Conservation (phyloP, 306 rosid species). For the peach (Prunus persica) region DNA sequence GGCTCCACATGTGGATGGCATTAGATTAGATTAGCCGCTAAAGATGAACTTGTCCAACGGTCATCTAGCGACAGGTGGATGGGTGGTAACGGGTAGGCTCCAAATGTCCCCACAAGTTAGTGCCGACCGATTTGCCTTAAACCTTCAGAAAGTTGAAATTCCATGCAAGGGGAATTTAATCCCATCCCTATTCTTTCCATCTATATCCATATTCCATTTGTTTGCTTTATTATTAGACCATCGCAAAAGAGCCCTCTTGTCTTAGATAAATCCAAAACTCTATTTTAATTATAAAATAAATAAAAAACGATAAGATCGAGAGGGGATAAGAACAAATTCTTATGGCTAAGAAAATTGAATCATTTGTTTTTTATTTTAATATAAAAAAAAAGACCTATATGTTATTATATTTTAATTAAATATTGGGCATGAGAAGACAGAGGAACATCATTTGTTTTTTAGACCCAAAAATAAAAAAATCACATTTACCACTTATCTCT, state of each 20-base stretch:
- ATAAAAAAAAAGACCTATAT: too few relatives aligned
- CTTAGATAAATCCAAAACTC: constrained; percentile 30
- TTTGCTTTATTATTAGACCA: not conserved
- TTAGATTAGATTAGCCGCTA: too few relatives aligned
- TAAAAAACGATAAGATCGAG: constrained; percentile 38
- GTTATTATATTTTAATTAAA: too few relatives aligned
- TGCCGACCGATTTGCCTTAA: constrained; percentile 33
- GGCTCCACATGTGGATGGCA: too few relatives aligned
- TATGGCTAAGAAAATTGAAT: not conserved
- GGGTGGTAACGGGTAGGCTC: not conserved
- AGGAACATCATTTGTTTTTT: not conserved
- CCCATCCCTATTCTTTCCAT: not conserved
- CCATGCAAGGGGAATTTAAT: not conserved
- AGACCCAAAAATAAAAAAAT: not conserved
- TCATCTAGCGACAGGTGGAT: not conserved
- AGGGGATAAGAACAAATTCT: constrained; percentile 52
- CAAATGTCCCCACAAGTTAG: constrained; percentile 36
- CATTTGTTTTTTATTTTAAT: too few relatives aligned
- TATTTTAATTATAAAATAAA: not conserved
- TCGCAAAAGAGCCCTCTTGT: not conserved
- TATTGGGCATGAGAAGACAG: not conserved
- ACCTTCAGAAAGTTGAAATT: constrained; percentile 20
- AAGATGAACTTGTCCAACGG: not conserved
- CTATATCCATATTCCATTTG: not conserved
- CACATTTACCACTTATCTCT: not conserved